A percentile compares a stretch with the other conserved stretches of the same genome.
phyloP scores from a whole-genome alignment of 345 rosid genomes.

The Nephelium lappaceum region DNA sequence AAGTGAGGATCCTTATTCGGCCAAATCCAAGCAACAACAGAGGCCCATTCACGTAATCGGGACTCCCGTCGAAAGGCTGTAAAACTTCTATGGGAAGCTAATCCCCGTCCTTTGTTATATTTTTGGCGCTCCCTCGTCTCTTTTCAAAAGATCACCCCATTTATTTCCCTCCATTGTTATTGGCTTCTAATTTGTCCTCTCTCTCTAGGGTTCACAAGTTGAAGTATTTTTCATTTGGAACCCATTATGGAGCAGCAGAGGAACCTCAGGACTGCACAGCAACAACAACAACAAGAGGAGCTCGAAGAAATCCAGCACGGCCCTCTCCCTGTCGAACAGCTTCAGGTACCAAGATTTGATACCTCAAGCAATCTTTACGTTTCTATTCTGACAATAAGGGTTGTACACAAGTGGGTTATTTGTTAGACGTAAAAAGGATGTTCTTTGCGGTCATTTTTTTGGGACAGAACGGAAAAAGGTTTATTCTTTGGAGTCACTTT shows the following conservation, averaged over 20 bases:
- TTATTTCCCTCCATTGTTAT: constrained; percentile 6
- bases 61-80: neutral
- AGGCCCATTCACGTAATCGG: neutral
- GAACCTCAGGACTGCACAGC: constrained; percentile 26
- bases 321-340: constrained; percentile 63
- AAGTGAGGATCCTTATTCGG: too few species aligned
- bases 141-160: constrained; percentile 7
- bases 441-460: neutral
- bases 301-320: constrained; percentile 53
- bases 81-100: neutral
- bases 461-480: neutral
- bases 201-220: constrained; percentile 9
- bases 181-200: neutral
- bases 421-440: neutral
- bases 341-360: constrained; percentile 40
- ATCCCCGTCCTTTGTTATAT: neutral
- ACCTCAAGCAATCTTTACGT: neutral
- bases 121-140: constrained; percentile 10
- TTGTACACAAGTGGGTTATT: neutral
- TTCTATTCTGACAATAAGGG: constrained; percentile 5
- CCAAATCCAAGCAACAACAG: neutral
- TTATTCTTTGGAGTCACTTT: neutral
- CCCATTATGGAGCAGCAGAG: constrained; percentile 48
- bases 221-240: neutral
- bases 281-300: constrained; percentile 41